phyloP scores from a whole-genome alignment of 495 filamentous ascomycete genomes.

The Sabuloglossum arenarium region DNA sequence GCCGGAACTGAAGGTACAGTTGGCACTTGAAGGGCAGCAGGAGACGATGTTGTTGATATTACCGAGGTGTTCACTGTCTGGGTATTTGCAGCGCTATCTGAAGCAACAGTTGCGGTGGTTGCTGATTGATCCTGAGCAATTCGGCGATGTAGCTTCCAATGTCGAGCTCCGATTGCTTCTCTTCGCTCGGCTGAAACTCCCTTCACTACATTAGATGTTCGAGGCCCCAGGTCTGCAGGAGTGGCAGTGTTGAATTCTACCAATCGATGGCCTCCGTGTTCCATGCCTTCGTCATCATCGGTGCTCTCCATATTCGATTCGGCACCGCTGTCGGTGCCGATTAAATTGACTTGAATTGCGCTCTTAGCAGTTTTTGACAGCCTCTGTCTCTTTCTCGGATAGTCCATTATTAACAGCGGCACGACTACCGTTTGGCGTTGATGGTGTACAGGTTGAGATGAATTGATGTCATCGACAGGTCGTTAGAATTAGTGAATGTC shows the following conservation, averaged over 20 bases:
- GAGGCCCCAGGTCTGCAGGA: not conserved
- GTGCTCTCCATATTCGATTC: not conserved
- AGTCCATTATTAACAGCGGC: not conserved
- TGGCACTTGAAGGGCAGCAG: not conserved
- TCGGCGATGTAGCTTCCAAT: not conserved
- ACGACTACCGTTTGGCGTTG: not conserved
- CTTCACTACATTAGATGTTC: not conserved
- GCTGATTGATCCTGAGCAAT: not conserved
- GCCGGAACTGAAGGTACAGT: conserved; percentile 1
- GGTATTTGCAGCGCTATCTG: not conserved
- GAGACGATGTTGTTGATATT: not conserved
- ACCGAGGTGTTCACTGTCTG: not conserved
- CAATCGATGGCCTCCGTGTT: not conserved
- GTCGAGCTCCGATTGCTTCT: not conserved
- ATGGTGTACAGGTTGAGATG: not conserved
- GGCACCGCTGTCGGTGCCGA: not conserved
- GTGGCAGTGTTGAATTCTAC: not conserved
- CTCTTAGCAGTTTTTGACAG: not conserved
- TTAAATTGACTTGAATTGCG: not conserved
- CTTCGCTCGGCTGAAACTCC: not conserved
- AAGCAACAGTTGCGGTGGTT: not conserved
- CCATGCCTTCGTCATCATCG: not conserved
- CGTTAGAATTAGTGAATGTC: not conserved
- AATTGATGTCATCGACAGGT: not conserved
- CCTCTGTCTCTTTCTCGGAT: not conserved